Base-by-base conservation (phyloP, 352 stramenopile genomes). In the Phytophthora foliorum region DNA sequence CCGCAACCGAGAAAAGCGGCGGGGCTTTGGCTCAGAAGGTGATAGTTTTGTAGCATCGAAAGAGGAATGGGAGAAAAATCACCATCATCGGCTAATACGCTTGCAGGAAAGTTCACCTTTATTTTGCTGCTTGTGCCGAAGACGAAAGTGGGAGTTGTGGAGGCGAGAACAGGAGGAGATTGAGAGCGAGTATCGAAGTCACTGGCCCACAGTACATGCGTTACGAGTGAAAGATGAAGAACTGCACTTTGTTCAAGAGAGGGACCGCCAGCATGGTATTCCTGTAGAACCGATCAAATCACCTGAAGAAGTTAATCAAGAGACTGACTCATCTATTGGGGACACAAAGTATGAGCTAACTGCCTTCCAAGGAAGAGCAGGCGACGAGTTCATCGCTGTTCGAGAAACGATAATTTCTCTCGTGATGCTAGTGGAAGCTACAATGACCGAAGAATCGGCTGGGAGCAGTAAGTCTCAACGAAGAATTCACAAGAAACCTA, bases 31-130 rank as follows among this genome's bases (percentile, higher is more conserved):
- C 6, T 32, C 44, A 3, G 44, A 74, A 17, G 67, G 57, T 6
- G 70, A 70, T 0, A 70, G 45, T 39, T 48, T 74, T 2, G 49
- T 85, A n/a, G 51, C 64, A 9, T 25, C 60, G 0, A 89, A 81
- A 52, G 80, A 91, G 49, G 68, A 86, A 34, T 93, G 85, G 85
- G 80, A 90, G 60, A 89, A 83, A 44, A 77, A 89, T 10, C 83
- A 93, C 31, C 85, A 91, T 2, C 85, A 93, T 57, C 81, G 83
- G 22, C 80, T 80, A 14, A 89, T 93, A 50, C 77, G 72, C 4
- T 67, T 83, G 29, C 22, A 58, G 0, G 22, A 61, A 3, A 39
- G 22, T 50, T 16, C 80, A 3, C 75, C 76, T 0, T 11, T 84
- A 4, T 91, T 82, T 59, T 93, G 85, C 58, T 91, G 85, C 45